Conservation (phyloP, 1,139 yeast species). For the Kodamaea derodonti region DNA sequence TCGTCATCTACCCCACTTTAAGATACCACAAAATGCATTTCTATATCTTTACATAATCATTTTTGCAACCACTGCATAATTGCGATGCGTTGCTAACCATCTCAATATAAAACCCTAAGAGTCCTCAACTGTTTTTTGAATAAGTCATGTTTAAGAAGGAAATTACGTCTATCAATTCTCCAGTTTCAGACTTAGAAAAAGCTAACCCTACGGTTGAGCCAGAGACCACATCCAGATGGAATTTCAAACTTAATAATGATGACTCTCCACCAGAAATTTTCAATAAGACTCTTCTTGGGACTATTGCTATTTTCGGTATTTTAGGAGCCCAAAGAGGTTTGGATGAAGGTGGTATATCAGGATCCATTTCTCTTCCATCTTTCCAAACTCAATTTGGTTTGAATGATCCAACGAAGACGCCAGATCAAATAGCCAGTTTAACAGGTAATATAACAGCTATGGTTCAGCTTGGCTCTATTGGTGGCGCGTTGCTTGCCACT, state of each 20-base stretch:
- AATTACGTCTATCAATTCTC: constrained; percentile 8
- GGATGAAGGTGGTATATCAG: constrained; percentile 55
- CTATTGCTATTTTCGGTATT: constrained; percentile 53
- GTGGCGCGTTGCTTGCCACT: constrained; percentile 51
- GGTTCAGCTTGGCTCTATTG: constrained; percentile 62
- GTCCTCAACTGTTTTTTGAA: no score
- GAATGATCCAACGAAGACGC: constrained; percentile 33
- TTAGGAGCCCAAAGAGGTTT: constrained; percentile 60
- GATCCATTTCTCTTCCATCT: constrained; percentile 41
- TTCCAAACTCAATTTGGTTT: constrained; percentile 47
- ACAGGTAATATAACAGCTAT: constrained; percentile 56
- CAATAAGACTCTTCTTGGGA: constrained; percentile 42
- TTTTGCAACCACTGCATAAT: no score
- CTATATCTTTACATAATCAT: no score
- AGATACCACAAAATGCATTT: no score
- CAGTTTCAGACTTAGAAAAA: constrained; percentile 2
- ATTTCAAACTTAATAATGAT: constrained; percentile 17
- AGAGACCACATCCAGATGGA: background rate
- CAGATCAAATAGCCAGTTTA: constrained; percentile 38
- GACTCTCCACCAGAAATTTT: constrained; percentile 49
- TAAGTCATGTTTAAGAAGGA: constrained; percentile 10
- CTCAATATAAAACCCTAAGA: no score
- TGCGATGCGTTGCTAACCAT: no score
- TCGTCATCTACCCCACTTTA: no score
- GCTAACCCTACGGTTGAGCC: background rate